A percentile compares a stretch with the other conserved stretches of the same genome.
phyloP scores from a whole-genome alignment of 441 rosid genomes.

The Eugenia klotzschiana region DNA sequence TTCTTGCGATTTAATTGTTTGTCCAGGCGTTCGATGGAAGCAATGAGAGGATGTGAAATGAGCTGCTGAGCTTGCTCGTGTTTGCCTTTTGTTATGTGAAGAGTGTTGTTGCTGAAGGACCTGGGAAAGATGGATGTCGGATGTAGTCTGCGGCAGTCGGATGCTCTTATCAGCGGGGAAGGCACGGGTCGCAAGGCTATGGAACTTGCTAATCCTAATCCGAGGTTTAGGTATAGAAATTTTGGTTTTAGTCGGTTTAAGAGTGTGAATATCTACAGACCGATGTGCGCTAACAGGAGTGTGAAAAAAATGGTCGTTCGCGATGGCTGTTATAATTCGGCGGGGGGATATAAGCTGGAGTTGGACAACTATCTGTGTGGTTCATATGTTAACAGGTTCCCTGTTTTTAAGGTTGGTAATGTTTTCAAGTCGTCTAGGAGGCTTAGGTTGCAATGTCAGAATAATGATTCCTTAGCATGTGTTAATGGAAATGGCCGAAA shows the following conservation, averaged over 20 bases:
- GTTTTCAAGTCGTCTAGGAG: constrained; percentile 17
- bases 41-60: constrained; percentile 11
- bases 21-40: constrained; percentile 38
- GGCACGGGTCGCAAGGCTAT: constrained; percentile 13
- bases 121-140: constrained; percentile 40
- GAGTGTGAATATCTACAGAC: constrained; percentile 15
- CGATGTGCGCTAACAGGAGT: constrained; percentile 7
- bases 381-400: constrained; percentile 7
- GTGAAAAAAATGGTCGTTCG: constrained; percentile 9
- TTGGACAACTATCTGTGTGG: constrained; percentile 11
- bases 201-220: constrained; percentile 10
- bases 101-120: neutral
- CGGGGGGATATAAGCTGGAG: constrained; percentile 15
- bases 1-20: neutral
- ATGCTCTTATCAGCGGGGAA: constrained; percentile 20
- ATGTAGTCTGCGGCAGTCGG: constrained; percentile 26
- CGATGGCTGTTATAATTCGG: constrained; percentile 15
- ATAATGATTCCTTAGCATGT: constrained; percentile 51
- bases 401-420: constrained; percentile 14
- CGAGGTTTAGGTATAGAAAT: constrained; percentile 22
- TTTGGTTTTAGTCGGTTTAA: constrained; percentile 17
- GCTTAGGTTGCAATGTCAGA: constrained; percentile 31
- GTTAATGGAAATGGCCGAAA: constrained; percentile 39
- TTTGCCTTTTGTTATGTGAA: neutral
- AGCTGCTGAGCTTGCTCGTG: neutral